Base-by-base conservation (phyloP, 768 basidiomycete genomes). In the Rhizopogon sp. region DNA sequence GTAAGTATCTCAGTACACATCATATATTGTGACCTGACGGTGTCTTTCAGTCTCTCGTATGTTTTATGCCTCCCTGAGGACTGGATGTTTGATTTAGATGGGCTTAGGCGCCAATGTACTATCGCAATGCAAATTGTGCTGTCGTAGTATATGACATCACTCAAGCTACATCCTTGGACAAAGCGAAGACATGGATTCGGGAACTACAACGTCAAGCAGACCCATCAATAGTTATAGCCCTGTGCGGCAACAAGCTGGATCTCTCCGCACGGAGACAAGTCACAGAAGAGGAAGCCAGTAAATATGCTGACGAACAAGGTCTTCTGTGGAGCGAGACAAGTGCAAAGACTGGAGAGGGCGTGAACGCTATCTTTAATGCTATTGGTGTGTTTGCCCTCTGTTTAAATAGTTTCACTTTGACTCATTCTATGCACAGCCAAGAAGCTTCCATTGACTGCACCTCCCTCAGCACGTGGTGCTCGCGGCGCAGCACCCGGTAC, bases 121-220 rank as follows among this genome's bases (percentile, higher is more conserved):
- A 97, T 73, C 87, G 93, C 60, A 93, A 93, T 60, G 92, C 91
- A 65, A 90, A 94, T 65, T 93, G 92, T 64, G 93, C 93, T 25
- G 90, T 96, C 28, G 93, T 94, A 45, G 93, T 94, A 20, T 96
- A 93, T 69, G 97, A 99, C 72, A 95, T 99, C 70, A 98, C 97
- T 41, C 89, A 93, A 67, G 68, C 87, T 7, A 79, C 92, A 22
- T 96, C 95, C 2, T 82, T 96, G 59, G 92, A 96, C 76, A 97
- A 96, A 74, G 96, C 96, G 29, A 88, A 89, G 62, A 86, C 87
- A 59, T 98, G 96, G 96, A 95, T 98, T 67, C 81, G 90, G 50
- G 95, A 98, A 71, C 84, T 98, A 2, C 94, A 97, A 67, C 92
- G 95, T 53, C 95, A 98, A 74, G 96, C 95, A 54, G 96, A 98